Percentiles rank a stretch among this genome's conserved stretches.
phyloP scores from a whole-genome alignment of 225 moss, liverwort and hornwort species.

The Marchantia polymorpha region DNA sequence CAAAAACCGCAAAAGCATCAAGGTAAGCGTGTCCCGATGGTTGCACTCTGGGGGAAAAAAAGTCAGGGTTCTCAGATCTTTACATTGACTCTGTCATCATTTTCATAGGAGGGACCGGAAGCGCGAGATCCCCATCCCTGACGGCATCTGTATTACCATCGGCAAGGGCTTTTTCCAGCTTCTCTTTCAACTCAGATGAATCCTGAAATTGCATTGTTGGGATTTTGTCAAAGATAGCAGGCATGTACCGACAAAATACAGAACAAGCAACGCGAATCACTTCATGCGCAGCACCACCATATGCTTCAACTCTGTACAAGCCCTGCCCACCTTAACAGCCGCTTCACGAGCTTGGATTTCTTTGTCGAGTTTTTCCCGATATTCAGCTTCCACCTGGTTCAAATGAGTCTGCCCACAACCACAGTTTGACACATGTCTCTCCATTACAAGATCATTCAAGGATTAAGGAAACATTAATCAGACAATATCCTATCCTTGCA shows the following conservation, averaged over 20 bases:
- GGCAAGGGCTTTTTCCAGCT: slow-evolving; percentile 63
- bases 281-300: neutral
- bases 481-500: neutral
- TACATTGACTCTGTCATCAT: slow-evolving; percentile 30
- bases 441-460: neutral
- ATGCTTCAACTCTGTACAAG: neutral
- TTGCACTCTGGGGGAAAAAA: neutral
- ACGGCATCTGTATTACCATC: slow-evolving; percentile 52
- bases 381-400: slow-evolving; percentile 80
- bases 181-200: slow-evolving; percentile 61
- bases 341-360: slow-evolving; percentile 62
- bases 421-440: neutral
- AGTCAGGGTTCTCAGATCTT: neutral
- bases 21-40: too few relatives aligned
- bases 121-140: slow-evolving; percentile 59
- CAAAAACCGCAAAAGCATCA: neutral
- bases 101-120: slow-evolving; percentile 47
- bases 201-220: slow-evolving; percentile 39
- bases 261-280: neutral
- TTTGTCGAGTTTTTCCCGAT: slow-evolving; percentile 75
- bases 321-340: slow-evolving; percentile 32
- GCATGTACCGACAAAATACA: neutral
- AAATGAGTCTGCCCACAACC: slow-evolving; percentile 57
- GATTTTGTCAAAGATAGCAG: neutral
- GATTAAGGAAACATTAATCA: neutral